phyloP scores from a whole-genome alignment of 768 basidiomycete genomes.

The Serpula lacrymans region DNA sequence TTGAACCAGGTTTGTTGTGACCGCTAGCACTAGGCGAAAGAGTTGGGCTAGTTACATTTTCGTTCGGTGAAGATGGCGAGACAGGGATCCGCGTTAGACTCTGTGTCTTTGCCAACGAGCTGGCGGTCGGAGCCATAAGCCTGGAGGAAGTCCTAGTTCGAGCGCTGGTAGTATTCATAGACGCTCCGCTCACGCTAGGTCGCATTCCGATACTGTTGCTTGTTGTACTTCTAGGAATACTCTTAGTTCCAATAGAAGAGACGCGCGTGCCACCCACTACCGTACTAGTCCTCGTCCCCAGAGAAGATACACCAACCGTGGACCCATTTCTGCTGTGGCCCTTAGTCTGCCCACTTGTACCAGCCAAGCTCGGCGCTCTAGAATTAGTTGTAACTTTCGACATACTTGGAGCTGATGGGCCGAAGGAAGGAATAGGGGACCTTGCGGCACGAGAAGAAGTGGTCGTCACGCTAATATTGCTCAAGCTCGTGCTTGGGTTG shows the following conservation, averaged over 20 bases:
- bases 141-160: constrained; percentile 40
- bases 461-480: constrained; percentile 7
- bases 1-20: constrained; percentile 7
- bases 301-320: constrained; percentile 30
- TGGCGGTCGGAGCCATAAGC: constrained; percentile 72
- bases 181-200: constrained; percentile 9
- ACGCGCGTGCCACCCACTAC: constrained; percentile 15
- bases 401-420: constrained; percentile 4
- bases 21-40: too few species aligned
- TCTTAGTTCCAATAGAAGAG: constrained; percentile 28
- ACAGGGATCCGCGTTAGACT: constrained; percentile 21
- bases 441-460: constrained; percentile 16
- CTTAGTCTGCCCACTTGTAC: constrained; percentile 15
- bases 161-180: constrained; percentile 10
- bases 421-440: constrained; percentile 17
- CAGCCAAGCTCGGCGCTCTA: constrained; percentile 1
- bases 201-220: too few species aligned
- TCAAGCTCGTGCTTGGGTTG: too few species aligned
- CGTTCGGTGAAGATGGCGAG: constrained; percentile 9
- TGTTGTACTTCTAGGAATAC: constrained; percentile 12
- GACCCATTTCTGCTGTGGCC: constrained; percentile 14
- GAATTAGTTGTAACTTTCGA: constrained; percentile 9
- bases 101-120: constrained; percentile 63
- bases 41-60: too few species aligned
- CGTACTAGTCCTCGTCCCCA: constrained; percentile 34